Evolutionary conservation across 2,329 filamentous ascomycete species (phyloP).

Genomic region (Arachnomyces sp.): DNA sequence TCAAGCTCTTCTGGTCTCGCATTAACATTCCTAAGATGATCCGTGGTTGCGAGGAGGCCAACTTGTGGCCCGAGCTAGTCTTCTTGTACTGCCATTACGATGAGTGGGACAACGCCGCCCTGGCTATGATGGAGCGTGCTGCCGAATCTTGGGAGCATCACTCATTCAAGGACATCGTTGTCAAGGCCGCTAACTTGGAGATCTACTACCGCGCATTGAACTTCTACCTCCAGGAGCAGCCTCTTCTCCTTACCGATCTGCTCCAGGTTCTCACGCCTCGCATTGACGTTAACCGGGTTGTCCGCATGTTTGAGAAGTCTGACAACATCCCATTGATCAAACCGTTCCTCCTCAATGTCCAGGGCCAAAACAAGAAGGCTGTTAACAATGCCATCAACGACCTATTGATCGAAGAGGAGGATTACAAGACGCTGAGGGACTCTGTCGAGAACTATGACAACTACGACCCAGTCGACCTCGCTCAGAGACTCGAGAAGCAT

Average conservation of each 20-base stretch:
- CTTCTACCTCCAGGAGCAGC: slow-evolving; percentile 97
- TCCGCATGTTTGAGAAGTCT: slow-evolving; percentile 97
- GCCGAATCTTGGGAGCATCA: slow-evolving; percentile 99
- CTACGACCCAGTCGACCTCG: slow-evolving; percentile 91
- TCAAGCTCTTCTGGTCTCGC: slow-evolving; percentile 96
- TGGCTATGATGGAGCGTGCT: slow-evolving; percentile 96
- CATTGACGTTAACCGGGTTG: slow-evolving; percentile 97
- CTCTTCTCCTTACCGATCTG: slow-evolving; percentile 88
- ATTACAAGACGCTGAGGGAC: slow-evolving; percentile 96
- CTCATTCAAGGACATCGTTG: slow-evolving; percentile 96
- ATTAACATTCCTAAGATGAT: slow-evolving; percentile 99
- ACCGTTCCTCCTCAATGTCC: slow-evolving; percentile 94
- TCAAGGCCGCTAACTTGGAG: slow-evolving; percentile 97
- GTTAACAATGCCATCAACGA: slow-evolving; percentile 99
- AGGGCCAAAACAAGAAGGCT: slow-evolving; percentile 93
- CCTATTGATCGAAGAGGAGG: slow-evolving; percentile 94
- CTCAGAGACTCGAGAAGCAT: slow-evolving; percentile 89
- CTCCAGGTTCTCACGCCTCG: slow-evolving; percentile 85
- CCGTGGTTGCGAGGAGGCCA: slow-evolving; percentile 82
- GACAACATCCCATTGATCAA: slow-evolving; percentile 98
- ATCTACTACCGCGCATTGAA: slow-evolving; percentile 97
- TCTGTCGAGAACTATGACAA: slow-evolving; percentile 99
- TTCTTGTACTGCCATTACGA: slow-evolving; percentile 99
- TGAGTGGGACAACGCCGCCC: slow-evolving; percentile 92
- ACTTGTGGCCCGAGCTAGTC: slow-evolving; percentile 93